These are phyloP conservation scores for Trypanosoma grayi DNA, from an alignment of 208 protist genomes.

Conservation along the genomic window DNA sequence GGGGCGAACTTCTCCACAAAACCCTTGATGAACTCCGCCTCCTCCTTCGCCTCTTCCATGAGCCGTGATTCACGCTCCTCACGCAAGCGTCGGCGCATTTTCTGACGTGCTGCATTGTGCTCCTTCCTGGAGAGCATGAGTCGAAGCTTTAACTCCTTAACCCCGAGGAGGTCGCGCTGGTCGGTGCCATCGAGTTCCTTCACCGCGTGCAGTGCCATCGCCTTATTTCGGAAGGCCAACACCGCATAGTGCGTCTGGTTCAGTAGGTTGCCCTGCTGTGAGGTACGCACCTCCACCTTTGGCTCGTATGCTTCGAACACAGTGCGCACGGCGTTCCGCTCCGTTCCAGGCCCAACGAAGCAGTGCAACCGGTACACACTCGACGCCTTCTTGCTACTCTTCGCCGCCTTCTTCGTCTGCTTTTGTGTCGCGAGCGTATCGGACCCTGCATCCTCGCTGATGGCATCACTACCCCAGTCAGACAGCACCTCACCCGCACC, in stretches of 20 bases:
- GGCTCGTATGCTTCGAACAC: conserved; percentile 86
- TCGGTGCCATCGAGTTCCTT: conserved; percentile 77
- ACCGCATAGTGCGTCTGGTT: conserved; percentile 90
- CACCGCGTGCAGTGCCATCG: conserved; percentile 78
- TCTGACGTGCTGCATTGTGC: conserved; percentile 54
- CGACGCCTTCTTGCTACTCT: conserved; percentile 26
- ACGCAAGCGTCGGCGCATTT: conserved; percentile 38
- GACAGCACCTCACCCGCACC: conserved; percentile 34
- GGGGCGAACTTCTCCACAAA: conserved; percentile 52
- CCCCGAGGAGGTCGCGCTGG: conserved; percentile 75
- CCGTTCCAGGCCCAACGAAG: conserved; percentile 87
- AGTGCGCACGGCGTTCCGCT: conserved; percentile 73
- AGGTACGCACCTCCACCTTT: conserved; percentile 71
- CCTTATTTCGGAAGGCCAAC: conserved; percentile 88
- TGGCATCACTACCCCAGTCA: conserved; percentile 33
- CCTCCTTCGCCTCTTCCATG: conserved; percentile 41
- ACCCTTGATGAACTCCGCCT: conserved; percentile 60
- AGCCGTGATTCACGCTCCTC: conserved; percentile 25
- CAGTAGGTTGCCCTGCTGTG: conserved; percentile 84
- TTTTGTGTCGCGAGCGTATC: conserved; percentile 22
- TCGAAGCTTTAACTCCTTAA: conserved; percentile 63
- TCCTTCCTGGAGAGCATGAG: conserved; percentile 81
- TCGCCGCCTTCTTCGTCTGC: conserved; percentile 28
- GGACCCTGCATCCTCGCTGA: conserved; percentile 16
- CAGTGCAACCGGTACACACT: conserved; percentile 80